These are phyloP conservation scores for Venturia asperata DNA, from an alignment of 2,329 filamentous ascomycete species.

Conservation along the genomic window DNA sequence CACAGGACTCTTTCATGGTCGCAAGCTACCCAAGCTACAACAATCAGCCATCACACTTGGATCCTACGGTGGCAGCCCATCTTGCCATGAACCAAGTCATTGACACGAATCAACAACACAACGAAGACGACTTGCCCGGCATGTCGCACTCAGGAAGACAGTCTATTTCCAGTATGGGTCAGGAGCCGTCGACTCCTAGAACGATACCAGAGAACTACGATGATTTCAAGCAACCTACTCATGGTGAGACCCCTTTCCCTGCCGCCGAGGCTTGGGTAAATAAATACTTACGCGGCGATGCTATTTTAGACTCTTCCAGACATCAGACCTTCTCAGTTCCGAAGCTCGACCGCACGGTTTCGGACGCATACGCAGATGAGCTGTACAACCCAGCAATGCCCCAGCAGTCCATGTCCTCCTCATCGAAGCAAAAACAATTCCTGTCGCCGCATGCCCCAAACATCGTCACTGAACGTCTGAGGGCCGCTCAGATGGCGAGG, in stretches of 20 bases:
- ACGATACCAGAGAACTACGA: constrained; percentile 49
- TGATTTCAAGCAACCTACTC: constrained; percentile 44
- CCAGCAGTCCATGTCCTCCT: constrained; percentile 30
- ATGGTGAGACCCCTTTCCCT: constrained; percentile 45
- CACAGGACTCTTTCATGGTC: constrained; percentile 44
- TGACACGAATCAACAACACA: constrained; percentile 42
- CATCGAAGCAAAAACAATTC: constrained; percentile 41
- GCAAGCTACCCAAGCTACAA: constrained; percentile 42
- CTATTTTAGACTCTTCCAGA: constrained; percentile 44
- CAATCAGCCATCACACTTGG: constrained; percentile 36
- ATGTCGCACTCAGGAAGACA: constrained; percentile 49
- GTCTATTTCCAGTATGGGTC: constrained; percentile 54
- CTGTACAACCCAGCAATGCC: constrained; percentile 68
- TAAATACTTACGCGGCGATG: constrained; percentile 60
- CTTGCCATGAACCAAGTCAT: constrained; percentile 53
- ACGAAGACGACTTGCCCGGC: constrained; percentile 44
- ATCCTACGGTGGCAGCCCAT: constrained; percentile 44
- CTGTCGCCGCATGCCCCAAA: constrained; percentile 38
- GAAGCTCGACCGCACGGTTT: constrained; percentile 79
- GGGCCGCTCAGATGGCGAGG: constrained; percentile 67
- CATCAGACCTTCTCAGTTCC: constrained; percentile 48
- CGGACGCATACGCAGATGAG: constrained; percentile 77
- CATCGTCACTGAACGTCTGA: constrained; percentile 67
- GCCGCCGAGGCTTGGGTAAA: constrained; percentile 45
- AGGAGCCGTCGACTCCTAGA: constrained; percentile 55